phyloP scores from a whole-genome alignment of 2,329 filamentous ascomycete species.

The Fusarium sp. region DNA sequence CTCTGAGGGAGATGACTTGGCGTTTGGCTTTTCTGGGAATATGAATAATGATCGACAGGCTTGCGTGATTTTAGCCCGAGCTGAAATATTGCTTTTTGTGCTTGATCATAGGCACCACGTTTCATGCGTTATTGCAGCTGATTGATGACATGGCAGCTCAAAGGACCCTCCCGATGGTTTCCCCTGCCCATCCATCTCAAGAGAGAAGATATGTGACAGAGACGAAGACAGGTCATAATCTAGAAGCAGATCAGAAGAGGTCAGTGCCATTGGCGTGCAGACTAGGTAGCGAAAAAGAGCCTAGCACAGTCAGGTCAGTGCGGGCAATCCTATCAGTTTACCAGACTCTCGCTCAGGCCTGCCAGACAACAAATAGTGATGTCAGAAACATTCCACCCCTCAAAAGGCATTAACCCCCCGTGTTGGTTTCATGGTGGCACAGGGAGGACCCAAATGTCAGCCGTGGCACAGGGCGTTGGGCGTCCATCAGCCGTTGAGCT shows the following conservation, averaged over 20 bases:
- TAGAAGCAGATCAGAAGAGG: too few species aligned
- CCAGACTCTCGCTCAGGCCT: neutral
- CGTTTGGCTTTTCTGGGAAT: neutral
- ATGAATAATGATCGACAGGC: constrained; percentile 3
- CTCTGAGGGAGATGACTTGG: constrained; percentile 3
- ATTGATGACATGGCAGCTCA: neutral
- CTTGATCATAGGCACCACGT: neutral
- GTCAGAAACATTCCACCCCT: neutral
- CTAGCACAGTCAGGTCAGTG: neutral
- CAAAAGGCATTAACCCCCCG: neutral
- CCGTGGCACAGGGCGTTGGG: too few species aligned
- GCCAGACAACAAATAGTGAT: constrained; percentile 3
- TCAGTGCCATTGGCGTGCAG: too few species aligned
- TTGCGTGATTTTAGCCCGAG: neutral
- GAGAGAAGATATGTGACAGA: too few species aligned
- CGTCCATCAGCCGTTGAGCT: too few species aligned
- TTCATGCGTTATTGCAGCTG: neutral
- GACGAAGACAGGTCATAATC: too few species aligned
- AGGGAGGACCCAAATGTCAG: neutral
- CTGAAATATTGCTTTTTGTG: neutral
- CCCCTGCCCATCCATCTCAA: too few species aligned
- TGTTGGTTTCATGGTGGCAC: neutral
- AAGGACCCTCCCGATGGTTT: too few species aligned
- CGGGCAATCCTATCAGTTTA: neutral
- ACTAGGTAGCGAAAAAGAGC: neutral